phyloP scores from a whole-genome alignment of 1,284 basidiomycete genomes.

The Grifola frondosa region DNA sequence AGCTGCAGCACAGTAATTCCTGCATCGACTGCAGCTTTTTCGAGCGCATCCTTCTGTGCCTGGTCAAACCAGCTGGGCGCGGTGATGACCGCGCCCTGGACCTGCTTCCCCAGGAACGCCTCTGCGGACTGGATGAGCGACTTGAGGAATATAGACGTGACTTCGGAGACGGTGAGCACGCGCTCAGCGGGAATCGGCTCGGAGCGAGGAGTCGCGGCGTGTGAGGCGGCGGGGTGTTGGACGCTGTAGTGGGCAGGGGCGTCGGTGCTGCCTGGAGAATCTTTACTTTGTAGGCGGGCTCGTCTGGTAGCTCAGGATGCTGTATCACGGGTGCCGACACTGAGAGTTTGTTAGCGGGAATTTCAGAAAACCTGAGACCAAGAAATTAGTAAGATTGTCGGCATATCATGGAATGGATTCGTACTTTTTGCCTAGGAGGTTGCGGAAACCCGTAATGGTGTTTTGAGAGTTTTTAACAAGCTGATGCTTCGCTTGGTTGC shows the following conservation, averaged over 20 bases:
- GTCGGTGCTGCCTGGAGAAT: constrained; percentile 74
- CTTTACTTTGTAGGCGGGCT: constrained; percentile 86
- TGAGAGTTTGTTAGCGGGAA: constrained; percentile 53
- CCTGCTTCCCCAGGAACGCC: constrained; percentile 87
- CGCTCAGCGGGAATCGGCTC: constrained; percentile 79
- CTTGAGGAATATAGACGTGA: constrained; percentile 82
- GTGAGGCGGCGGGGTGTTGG: constrained; percentile 67
- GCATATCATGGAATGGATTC: constrained; percentile 15
- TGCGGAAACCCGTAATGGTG: constrained; percentile 92
- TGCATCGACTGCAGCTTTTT: constrained; percentile 75
- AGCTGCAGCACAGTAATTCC: constrained; percentile 85
- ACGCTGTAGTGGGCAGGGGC: constrained; percentile 49
- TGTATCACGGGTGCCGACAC: constrained; percentile 70
- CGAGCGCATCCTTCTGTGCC: constrained; percentile 70
- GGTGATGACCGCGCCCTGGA: constrained; percentile 84
- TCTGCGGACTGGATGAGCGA: constrained; percentile 87
- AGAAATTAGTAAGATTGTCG: constrained; percentile 1
- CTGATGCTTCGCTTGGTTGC: constrained; percentile 93
- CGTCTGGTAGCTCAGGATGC: constrained; percentile 70
- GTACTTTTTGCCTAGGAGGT: constrained; percentile 90
- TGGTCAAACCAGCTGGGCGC: constrained; percentile 78
- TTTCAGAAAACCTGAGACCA: constrained; percentile 65
- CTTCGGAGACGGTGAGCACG: constrained; percentile 82
- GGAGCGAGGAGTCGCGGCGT: constrained; percentile 71
- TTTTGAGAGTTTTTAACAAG: constrained; percentile 95